Evolutionary conservation across 208 protist species (phyloP), one percentile per base, ranked within the genome.

Genomic region (Trypanosoma lewisi): DNA sequence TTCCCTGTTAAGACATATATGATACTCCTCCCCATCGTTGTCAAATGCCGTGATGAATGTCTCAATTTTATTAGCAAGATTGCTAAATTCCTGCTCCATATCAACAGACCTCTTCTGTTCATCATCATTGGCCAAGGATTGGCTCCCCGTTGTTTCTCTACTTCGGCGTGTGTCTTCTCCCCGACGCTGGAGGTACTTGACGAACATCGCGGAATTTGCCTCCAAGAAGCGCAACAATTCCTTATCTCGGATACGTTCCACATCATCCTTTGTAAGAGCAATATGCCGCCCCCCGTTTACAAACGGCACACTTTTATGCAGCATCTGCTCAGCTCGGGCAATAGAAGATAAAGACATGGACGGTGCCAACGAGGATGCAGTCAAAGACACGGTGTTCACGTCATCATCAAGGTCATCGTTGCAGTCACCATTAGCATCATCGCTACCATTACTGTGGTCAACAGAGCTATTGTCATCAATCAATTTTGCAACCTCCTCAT

Each of bases 31-130:
- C 0, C 89, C 89, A 12, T 92, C 85, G 49, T 82, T 71, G 70
- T 95, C 89, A n/a, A 91, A 83, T 0, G 78, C 89, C 0, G 85
- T 95, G 48, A 95, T 91, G 49, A 92, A 95, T 0, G 85, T 87
- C 31, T 82, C 74, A 56, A 91, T 91, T 25, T 81, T 78, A 1
- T 50, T 27, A 44, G 83, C 79, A 27, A 91, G 59, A 6, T 69
- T 67, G 0, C 37, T 48, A 33, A 89, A 86, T 21, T 82, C 71
- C 1, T 62, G 59, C 51, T 87, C 78, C 23, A 91, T 52, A 17
- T 85, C 71, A n/a, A 31, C 28, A 1, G 4, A 16, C 5, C 30
- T 11, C 41, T 11, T 31, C 16, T 1, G 3, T 17, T 51, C 62
- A 7, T 36, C 37, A 19, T 21, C 25, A 23, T 3, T 45, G 8